Conservation (phyloP, 140 eudicot genomes). For the Bidens hawaiensis region DNA sequence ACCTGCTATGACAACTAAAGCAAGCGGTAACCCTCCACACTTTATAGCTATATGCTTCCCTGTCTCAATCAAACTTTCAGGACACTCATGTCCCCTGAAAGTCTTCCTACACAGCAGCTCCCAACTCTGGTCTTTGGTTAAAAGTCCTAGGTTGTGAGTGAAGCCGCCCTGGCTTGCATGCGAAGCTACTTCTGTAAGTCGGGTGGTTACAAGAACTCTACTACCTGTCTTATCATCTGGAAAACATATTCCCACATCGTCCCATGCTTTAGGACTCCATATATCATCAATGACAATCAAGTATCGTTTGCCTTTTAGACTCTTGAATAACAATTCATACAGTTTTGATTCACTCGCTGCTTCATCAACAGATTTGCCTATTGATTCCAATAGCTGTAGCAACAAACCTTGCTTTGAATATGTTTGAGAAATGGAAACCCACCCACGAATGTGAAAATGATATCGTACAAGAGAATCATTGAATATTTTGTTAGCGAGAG, state of each 20-base stretch:
- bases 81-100: conserved; percentile 6
- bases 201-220: conserved; percentile 34
- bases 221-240: conserved; percentile 24
- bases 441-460: not conserved
- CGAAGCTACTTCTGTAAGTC: conserved; percentile 14
- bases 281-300: conserved; percentile 43
- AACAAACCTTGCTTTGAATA: not conserved
- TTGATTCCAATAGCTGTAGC: not conserved
- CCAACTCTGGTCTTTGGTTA: conserved; percentile 32
- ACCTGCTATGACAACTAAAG: conserved; percentile 22
- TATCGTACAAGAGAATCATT: not conserved
- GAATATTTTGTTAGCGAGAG: conserved; percentile 2
- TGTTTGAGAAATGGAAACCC: not conserved
- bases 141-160: conserved; percentile 4
- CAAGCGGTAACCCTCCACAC: conserved; percentile 11
- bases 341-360: not conserved
- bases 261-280: conserved; percentile 32
- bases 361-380: not conserved
- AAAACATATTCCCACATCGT: conserved; percentile 21
- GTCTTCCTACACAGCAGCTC: conserved; percentile 16
- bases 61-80: conserved; percentile 9
- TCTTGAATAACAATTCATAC: not conserved
- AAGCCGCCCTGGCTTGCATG: not conserved
- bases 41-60: conserved; percentile 7
- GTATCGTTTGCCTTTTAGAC: conserved; percentile 16